phyloP scores from a whole-genome alignment of 805 yeast genomes.

The Yamadazyma olivae region DNA sequence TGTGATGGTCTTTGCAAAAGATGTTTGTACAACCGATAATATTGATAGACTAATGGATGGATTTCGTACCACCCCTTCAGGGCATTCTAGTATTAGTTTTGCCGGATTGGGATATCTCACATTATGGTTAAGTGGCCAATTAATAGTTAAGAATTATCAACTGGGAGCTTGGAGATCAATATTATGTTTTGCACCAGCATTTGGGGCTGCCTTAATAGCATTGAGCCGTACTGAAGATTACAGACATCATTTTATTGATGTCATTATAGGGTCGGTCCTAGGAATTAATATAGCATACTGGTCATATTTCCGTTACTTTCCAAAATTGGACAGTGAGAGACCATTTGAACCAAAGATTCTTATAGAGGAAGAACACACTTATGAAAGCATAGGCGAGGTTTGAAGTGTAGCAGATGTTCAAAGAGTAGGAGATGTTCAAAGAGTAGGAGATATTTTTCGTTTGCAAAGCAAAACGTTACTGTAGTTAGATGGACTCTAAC shows the following conservation, averaged over 20 bases:
- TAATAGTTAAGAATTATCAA: constrained; percentile 40
- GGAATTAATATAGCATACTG: constrained; percentile 63
- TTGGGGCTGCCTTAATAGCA: constrained; percentile 77
- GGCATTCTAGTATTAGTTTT: constrained; percentile 72
- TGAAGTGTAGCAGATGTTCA: too few species aligned
- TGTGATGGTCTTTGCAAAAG: constrained; percentile 55
- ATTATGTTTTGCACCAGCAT: constrained; percentile 50
- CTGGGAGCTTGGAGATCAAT: constrained; percentile 65
- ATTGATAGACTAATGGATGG: constrained; percentile 55
- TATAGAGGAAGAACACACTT: background rate
- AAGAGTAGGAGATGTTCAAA: too few species aligned
- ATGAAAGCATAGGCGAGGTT: too few species aligned
- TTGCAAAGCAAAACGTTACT: too few species aligned
- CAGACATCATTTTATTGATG: constrained; percentile 89
- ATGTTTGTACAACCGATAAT: constrained; percentile 60
- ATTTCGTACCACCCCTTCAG: constrained; percentile 79
- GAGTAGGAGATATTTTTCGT: too few species aligned
- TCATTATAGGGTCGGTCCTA: constrained; percentile 64
- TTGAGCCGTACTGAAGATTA: constrained; percentile 87
- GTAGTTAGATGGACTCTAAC: too few species aligned
- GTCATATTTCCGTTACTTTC: constrained; percentile 55
- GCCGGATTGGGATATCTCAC: constrained; percentile 63
- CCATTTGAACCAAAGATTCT: constrained; percentile 38
- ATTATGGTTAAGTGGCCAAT: constrained; percentile 68
- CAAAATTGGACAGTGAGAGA: constrained; percentile 26